These are phyloP conservation scores for Leucogyrophana mollusca DNA, from an alignment of 768 basidiomycete species.

Conservation along the genomic window DNA sequence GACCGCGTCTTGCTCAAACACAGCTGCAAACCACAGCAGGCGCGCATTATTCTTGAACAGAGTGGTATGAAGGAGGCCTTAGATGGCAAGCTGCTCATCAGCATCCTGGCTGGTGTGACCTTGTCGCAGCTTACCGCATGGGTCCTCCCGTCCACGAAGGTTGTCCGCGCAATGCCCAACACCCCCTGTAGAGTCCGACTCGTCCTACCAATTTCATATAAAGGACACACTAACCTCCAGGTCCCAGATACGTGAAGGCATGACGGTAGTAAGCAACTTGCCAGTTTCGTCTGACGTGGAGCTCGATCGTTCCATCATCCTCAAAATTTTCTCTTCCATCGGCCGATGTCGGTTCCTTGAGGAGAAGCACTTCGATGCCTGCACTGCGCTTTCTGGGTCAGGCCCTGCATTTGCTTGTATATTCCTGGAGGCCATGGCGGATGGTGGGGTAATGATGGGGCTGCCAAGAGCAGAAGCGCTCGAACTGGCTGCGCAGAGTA, in stretches of 20 bases:
- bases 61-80: slow-evolving; percentile 81
- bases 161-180: slow-evolving; percentile 98
- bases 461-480: slow-evolving; percentile 90
- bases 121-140: slow-evolving; percentile 74
- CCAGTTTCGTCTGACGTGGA: slow-evolving; percentile 49
- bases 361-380: slow-evolving; percentile 98
- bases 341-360: slow-evolving; percentile 95
- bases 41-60: slow-evolving; percentile 67
- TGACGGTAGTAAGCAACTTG: slow-evolving; percentile 89
- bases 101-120: slow-evolving; percentile 96
- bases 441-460: slow-evolving; percentile 99
- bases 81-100: slow-evolving; percentile 88
- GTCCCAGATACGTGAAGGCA: slow-evolving; percentile 98
- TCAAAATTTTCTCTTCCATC: slow-evolving; percentile 96
- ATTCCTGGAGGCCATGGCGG: slow-evolving; percentile 97
- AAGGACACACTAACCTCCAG: not conserved
- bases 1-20: slow-evolving; percentile 3
- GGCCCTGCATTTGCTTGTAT: slow-evolving; percentile 97
- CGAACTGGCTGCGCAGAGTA: slow-evolving; percentile 95
- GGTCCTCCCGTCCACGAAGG: slow-evolving; percentile 75
- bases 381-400: slow-evolving; percentile 93
- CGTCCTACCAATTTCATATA: not conserved
- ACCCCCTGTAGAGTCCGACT: slow-evolving; percentile 85
- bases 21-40: slow-evolving; percentile 95
- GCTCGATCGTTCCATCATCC: slow-evolving; percentile 68